Base-by-base conservation (phyloP, 331 rosid genomes). In the Cucumis variabilis region DNA sequence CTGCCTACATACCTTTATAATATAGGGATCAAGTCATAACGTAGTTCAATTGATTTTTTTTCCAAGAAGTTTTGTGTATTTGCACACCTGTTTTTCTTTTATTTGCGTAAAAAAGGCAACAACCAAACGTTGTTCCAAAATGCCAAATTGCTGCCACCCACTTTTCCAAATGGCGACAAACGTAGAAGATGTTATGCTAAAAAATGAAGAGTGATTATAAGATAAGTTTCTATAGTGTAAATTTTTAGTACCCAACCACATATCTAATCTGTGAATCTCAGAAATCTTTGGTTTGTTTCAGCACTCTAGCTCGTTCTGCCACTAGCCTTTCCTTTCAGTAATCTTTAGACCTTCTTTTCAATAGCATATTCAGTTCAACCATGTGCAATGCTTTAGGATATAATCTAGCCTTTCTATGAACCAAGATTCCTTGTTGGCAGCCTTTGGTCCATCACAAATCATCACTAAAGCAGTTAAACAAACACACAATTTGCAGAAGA, bases 321-420 rank as follows among this genome's bases (percentile, higher is more conserved):
- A 82, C 84, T 58, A 91, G 83, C 89, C 98, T 96, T 89, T 91
- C 95, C 88, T 89, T 96, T 95, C 97, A 96, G 62, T 92, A 88
- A 5, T 90, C 93, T 46, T 83, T 93, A 72, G 87, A 96, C 99
- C 99, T 93, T 93, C 83, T 91, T 91, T 95, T 95, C 87, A 95
- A 28, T 23, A 95, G 95, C 73, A 96, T 88, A 87, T 93, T 93
- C 69, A 96, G 89, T 88, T 96, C 99, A 89, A 90, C 46, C 97
- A 95, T 93, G 86, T 44, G 94, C 88, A 93, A 89, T 20, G 94
- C 88, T 87, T 95, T 93, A 25, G 93, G 84, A 86, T 90, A 93
- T 74, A 90, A 98, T 58, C 97, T 95, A 77, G 66, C 99, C 98
- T 96, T 96, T 91, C 98, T 94, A 96, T 98, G 95, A 88, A 93